A percentile compares a stretch with the other conserved stretches of the same genome.
These are phyloP conservation scores for Cyclanthera cordifolia DNA, from an alignment of 306 rosid genomes.

Conservation along the genomic window DNA sequence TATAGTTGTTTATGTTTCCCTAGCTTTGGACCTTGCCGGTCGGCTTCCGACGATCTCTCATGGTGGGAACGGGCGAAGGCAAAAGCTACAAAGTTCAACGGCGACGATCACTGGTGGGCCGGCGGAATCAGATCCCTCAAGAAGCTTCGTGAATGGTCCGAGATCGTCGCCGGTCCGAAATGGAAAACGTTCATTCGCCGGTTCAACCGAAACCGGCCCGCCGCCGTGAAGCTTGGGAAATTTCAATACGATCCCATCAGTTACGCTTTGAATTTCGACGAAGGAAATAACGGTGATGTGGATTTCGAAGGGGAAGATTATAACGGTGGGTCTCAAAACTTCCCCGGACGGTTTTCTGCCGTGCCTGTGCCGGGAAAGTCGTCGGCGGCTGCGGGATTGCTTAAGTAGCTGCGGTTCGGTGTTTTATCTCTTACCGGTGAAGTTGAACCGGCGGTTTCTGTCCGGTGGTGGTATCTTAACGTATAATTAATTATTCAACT, in stretches of 20 bases:
- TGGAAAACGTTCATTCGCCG: constrained; percentile 92
- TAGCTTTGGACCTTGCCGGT: constrained; percentile 33
- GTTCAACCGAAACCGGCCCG: constrained; percentile 41
- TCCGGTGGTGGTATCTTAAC: background rate
- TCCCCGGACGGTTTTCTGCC: constrained; percentile 61
- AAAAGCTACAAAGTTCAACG: constrained; percentile 12
- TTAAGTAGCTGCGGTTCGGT: constrained; percentile 14
- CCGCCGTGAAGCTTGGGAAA: constrained; percentile 36
- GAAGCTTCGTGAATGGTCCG: constrained; percentile 85
- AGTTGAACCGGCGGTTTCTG: constrained; percentile 2
- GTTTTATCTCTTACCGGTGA: background rate
- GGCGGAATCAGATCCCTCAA: constrained; percentile 43
- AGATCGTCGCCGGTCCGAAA: constrained; percentile 84
- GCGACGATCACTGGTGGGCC: constrained; percentile 54
- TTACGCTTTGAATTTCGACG: constrained; percentile 83
- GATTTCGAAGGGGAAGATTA: constrained; percentile 24
- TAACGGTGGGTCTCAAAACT: constrained; percentile 28
- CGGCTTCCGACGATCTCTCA: constrained; percentile 20
- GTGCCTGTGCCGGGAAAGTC: constrained; percentile 6
- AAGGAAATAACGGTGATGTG: constrained; percentile 34
- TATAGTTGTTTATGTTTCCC: constrained; percentile 50
- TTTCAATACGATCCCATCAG: constrained; percentile 78
- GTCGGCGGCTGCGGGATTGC: background rate
- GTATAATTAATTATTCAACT: background rate
- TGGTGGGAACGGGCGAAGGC: constrained; percentile 64